Base-by-base conservation (phyloP, 2,329 filamentous ascomycete species). In the Lanzia echinophila region DNA sequence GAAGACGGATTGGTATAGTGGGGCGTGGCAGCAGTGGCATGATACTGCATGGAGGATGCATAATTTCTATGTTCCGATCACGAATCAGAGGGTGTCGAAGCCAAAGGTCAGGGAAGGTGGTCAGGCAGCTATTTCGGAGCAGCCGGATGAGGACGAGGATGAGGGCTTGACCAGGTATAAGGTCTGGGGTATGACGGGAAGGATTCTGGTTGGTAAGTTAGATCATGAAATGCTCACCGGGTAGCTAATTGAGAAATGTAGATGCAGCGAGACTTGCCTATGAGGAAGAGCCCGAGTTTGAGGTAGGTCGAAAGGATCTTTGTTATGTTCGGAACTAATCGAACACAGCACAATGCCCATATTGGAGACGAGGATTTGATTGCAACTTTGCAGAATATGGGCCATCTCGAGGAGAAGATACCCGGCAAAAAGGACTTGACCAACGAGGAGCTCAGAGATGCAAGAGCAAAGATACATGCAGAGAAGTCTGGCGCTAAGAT, bases 171-270 rank as follows among this genome's bases (percentile, higher is more conserved):
- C 72, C 41, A 76, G 87, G 36, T 96, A 94, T 71, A 84, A 87
- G 62, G 90, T 97, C 4, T 96, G 91, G 80, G 92, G 92, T 15
- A 92, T 97, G 89, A 97, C 92, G 50, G 92, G 90, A 2, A 77
- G 90, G 50, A 92, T 97, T 52, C 69, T 96, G 52, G 88, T 96
- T 5, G 52, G 52, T 54, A 20, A 50, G 52, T 50, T 28, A 15
- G 22, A 44, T 45, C 7, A 2, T 13, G 12, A 34, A 15, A 50
- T 28, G 17, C 44, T 31, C 10, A n/a, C 32, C 15, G 15, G 13
- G 32, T 15, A 15, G 22, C 11, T 39, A 17, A 49, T 38, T 38
- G 32, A 38, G 17, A 31, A 34, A 38, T 19, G 5, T n/a, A 54
- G 92, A 97, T 71, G 86, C 87, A 4, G 91, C 92, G 33, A 77